Conservation (phyloP, 2,329 filamentous ascomycete species). For the Arthrobotrys musiformis region DNA sequence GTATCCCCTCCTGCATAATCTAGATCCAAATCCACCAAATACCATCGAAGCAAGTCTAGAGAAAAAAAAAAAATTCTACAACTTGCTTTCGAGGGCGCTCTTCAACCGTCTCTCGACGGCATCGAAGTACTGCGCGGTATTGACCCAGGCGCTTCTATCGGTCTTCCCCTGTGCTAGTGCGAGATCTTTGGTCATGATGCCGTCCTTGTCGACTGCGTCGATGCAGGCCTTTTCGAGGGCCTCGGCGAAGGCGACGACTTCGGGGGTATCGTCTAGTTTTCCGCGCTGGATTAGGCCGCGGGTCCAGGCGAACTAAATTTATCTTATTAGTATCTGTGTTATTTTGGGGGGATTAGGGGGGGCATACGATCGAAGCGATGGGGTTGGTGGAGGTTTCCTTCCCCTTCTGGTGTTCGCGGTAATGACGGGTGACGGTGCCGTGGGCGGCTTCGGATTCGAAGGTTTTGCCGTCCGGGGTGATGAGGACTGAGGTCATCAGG, state of each 20-base stretch:
- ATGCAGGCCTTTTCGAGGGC: slow-evolving; percentile 91
- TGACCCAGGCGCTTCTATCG: slow-evolving; percentile 84
- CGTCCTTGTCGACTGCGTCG: slow-evolving; percentile 91
- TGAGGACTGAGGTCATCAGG: slow-evolving; percentile 97
- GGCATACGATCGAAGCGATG: slow-evolving; percentile 84
- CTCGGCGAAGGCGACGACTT: slow-evolving; percentile 90
- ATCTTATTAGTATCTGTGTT: neutral
- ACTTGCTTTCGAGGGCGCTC: slow-evolving; percentile 79
- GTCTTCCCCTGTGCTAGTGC: slow-evolving; percentile 94
- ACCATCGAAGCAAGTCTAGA: too few relatives aligned
- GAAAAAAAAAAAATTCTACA: slow-evolving; percentile 69
- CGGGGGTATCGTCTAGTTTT: slow-evolving; percentile 90
- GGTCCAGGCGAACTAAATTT: slow-evolving; percentile 83
- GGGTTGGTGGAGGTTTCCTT: slow-evolving; percentile 97
- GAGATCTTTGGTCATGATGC: slow-evolving; percentile 99
- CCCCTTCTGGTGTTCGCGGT: slow-evolving; percentile 98
- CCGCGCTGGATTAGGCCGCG: slow-evolving; percentile 92
- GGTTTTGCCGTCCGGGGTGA: slow-evolving; percentile 95
- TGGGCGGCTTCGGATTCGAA: slow-evolving; percentile 98
- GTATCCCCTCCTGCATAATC: too few relatives aligned
- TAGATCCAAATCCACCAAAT: neutral
- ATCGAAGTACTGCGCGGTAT: slow-evolving; percentile 88
- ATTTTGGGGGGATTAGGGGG: neutral
- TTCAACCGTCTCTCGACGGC: slow-evolving; percentile 93
- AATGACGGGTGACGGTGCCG: slow-evolving; percentile 97